Conservation (phyloP, 371 early-diverging fungal species). For the Mucor piriformis region DNA sequence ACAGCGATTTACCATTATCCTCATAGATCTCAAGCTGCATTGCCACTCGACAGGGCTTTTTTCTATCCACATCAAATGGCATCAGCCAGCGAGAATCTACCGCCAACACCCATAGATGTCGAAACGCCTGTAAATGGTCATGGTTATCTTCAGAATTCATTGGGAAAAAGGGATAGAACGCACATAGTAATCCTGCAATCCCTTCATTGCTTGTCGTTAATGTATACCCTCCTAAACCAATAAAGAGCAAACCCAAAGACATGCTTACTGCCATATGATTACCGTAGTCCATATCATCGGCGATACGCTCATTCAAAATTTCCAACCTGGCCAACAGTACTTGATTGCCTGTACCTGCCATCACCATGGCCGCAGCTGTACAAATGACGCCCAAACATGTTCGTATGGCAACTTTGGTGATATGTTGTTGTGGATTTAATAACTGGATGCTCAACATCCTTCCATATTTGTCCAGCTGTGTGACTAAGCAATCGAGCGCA, state of each 20-base stretch:
- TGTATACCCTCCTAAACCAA: slow-evolving; percentile 81
- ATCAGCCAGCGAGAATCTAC: slow-evolving; percentile 77
- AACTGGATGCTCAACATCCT: slow-evolving; percentile 36
- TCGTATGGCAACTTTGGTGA: slow-evolving; percentile 56
- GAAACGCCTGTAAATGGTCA: slow-evolving; percentile 79
- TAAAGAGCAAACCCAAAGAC: slow-evolving; percentile 84
- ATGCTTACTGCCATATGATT: slow-evolving; percentile 83
- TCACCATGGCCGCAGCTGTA: slow-evolving; percentile 70
- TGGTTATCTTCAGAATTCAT: slow-evolving; percentile 68
- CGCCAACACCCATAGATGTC: slow-evolving; percentile 90
- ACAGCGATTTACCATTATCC: slow-evolving; percentile 15
- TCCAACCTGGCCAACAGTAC: slow-evolving; percentile 62
- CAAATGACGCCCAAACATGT: slow-evolving; percentile 71
- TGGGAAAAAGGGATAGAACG: slow-evolving; percentile 84
- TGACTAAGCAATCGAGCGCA: slow-evolving; percentile 56
- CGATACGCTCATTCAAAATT: slow-evolving; percentile 50
- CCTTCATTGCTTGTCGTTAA: slow-evolving; percentile 69
- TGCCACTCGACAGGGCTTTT: slow-evolving; percentile 62
- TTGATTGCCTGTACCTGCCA: slow-evolving; percentile 83
- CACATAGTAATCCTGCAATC: slow-evolving; percentile 71
- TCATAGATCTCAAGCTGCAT: slow-evolving; percentile 39
- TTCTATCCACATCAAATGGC: slow-evolving; percentile 67
- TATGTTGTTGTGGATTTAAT: slow-evolving; percentile 57
- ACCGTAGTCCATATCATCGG: slow-evolving; percentile 68
- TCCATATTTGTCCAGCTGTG: slow-evolving; percentile 54